phyloP scores from a whole-genome alignment of 1,139 yeast species.

The Lodderomyces margitis region DNA sequence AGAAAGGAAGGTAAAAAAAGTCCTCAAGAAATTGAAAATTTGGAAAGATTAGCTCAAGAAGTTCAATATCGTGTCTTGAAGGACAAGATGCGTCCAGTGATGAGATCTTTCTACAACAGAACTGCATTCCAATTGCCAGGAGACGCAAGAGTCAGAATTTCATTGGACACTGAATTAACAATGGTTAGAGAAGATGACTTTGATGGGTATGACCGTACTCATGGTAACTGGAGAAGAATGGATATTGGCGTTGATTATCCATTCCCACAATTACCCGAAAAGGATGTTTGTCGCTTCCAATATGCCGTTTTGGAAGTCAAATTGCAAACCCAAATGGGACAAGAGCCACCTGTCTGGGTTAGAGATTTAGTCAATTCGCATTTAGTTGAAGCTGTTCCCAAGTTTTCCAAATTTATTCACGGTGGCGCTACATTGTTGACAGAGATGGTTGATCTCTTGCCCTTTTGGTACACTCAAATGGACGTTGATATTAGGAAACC shows the following conservation, averaged over 20 bases:
- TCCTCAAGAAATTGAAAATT: slow-evolving; percentile 80
- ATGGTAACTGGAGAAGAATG: slow-evolving; percentile 95
- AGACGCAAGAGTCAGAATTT: slow-evolving; percentile 97
- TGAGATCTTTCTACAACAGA: slow-evolving; percentile 94
- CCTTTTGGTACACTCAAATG: slow-evolving; percentile 99
- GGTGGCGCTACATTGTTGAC: slow-evolving; percentile 90
- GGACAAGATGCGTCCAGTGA: slow-evolving; percentile 85
- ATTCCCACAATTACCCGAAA: slow-evolving; percentile 76
- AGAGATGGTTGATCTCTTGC: slow-evolving; percentile 76
- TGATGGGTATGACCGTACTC: slow-evolving; percentile 87
- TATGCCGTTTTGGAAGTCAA: slow-evolving; percentile 97
- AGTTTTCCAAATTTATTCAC: slow-evolving; percentile 93
- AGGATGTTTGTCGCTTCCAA: slow-evolving; percentile 89
- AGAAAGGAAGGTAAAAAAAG: slow-evolving; percentile 91
- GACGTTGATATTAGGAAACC: slow-evolving; percentile 93
- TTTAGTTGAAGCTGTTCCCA: slow-evolving; percentile 96
- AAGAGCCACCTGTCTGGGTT: slow-evolving; percentile 98
- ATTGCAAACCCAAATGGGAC: slow-evolving; percentile 95
- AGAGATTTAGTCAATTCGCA: slow-evolving; percentile 88
- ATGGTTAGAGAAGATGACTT: slow-evolving; percentile 98
- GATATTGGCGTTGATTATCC: slow-evolving; percentile 98
- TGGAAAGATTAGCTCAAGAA: slow-evolving; percentile 89
- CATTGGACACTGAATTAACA: slow-evolving; percentile 90
- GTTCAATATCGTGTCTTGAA: slow-evolving; percentile 86
- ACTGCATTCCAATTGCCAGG: slow-evolving; percentile 99